Percentiles rank a stretch among this genome's conserved stretches.
These are phyloP conservation scores for Xeromyces bisporus DNA, from an alignment of 495 filamentous ascomycete genomes.

Conservation along the genomic window DNA sequence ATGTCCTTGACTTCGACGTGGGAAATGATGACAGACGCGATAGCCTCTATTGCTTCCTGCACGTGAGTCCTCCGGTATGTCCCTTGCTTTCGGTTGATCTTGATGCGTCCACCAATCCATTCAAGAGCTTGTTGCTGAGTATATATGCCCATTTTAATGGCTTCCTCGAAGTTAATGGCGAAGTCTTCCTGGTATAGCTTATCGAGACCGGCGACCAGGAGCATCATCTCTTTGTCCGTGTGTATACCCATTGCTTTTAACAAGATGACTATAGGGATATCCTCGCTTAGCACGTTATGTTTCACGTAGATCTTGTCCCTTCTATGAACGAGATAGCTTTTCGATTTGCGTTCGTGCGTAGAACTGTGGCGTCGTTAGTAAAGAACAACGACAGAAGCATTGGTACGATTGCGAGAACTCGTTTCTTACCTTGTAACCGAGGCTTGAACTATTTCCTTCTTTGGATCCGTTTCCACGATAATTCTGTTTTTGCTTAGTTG, in stretches of 20 bases:
- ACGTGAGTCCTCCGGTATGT: constrained; percentile 49
- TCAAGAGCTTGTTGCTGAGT: constrained; percentile 93
- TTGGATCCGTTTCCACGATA: constrained; percentile 81
- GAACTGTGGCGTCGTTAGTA: constrained; percentile 37
- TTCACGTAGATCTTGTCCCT: constrained; percentile 78
- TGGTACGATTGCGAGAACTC: background rate
- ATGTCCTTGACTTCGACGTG: constrained; percentile 80
- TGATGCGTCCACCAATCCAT: constrained; percentile 69
- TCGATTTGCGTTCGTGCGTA: constrained; percentile 91
- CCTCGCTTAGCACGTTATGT: constrained; percentile 84
- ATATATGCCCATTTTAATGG: constrained; percentile 57
- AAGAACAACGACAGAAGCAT: background rate
- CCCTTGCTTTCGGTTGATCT: constrained; percentile 52
- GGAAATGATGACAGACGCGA: constrained; percentile 79
- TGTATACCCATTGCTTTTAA: constrained; percentile 89
- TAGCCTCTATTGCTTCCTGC: constrained; percentile 78
- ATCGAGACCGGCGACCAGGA: constrained; percentile 72
- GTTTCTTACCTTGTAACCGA: constrained; percentile 59
- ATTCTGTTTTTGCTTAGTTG: constrained; percentile 97
- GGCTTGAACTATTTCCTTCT: constrained; percentile 83
- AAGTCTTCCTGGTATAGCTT: constrained; percentile 83
- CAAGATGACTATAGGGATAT: constrained; percentile 79
- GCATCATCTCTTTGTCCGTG: constrained; percentile 83
- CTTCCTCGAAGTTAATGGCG: constrained; percentile 84
- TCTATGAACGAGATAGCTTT: constrained; percentile 84